Conservation (phyloP, 2,329 filamentous ascomycete species). For the Aaosphaeria arxii region DNA sequence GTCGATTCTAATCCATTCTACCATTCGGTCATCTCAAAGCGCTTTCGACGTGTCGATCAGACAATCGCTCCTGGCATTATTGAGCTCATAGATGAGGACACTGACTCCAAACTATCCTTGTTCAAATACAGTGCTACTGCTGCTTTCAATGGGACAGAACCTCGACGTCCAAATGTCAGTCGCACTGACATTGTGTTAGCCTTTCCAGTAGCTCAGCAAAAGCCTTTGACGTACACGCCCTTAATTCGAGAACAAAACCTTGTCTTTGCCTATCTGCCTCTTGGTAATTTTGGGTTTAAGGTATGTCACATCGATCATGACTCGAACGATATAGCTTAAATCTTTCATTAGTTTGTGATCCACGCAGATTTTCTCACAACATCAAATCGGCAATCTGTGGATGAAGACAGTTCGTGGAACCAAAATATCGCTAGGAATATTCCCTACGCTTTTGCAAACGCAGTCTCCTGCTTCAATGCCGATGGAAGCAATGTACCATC, state of each 20-base stretch:
- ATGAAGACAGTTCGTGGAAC: slow-evolving; percentile 3
- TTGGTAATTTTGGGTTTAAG: slow-evolving; percentile 14
- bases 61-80: neutral
- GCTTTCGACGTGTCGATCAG: neutral
- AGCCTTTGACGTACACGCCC: neutral
- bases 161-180: neutral
- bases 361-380: slow-evolving; percentile 8
- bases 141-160: neutral
- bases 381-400: slow-evolving; percentile 5
- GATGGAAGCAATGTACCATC: neutral
- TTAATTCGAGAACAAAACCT: slow-evolving; percentile 1
- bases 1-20: neutral
- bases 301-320: neutral
- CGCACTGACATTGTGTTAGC: slow-evolving; percentile 12
- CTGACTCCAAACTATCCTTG: neutral
- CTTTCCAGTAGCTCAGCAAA: slow-evolving; percentile 8
- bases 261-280: slow-evolving; percentile 17
- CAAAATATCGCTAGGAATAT: neutral
- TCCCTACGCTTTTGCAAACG: slow-evolving; percentile 1
- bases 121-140: neutral
- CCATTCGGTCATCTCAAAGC: neutral
- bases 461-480: neutral
- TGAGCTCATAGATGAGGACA: neutral
- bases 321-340: neutral
- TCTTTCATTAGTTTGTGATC: slow-evolving; percentile 5